phyloP scores from a whole-genome alignment of 441 rosid genomes.

The Cnidoscolus chayamansa region DNA sequence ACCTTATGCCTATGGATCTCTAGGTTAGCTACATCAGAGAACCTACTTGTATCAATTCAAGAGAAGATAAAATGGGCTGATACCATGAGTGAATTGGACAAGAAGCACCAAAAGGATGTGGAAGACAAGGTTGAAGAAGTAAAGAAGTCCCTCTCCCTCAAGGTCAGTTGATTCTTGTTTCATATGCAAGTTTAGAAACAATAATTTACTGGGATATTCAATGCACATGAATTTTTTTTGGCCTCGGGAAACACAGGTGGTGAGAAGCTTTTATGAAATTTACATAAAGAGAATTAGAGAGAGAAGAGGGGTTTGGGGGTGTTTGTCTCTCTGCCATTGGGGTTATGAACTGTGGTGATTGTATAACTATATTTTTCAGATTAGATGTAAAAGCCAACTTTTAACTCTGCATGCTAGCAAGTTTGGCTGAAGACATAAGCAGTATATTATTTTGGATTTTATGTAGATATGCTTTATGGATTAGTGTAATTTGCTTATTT shows the following conservation, averaged over 20 bases:
- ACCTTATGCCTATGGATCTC: conserved; percentile 21
- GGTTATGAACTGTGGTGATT: too few relatives aligned
- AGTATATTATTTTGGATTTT: too few relatives aligned
- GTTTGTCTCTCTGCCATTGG: too few relatives aligned
- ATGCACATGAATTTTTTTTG: background rate
- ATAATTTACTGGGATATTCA: background rate
- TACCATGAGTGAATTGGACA: conserved; percentile 78
- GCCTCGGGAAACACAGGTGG: background rate
- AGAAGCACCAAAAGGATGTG: conserved; percentile 73
- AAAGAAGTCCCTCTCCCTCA: conserved; percentile 74
- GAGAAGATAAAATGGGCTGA: conserved; percentile 99
- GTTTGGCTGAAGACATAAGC: background rate
- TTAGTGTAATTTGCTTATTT: too few relatives aligned
- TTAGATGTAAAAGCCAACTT: background rate
- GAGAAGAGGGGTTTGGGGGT: background rate
- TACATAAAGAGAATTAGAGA: background rate
- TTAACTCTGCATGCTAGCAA: background rate
- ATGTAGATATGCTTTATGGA: too few relatives aligned
- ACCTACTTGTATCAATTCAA: conserved; percentile 81
- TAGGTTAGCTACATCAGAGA: conserved; percentile 87
- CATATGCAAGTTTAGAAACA: conserved; percentile 6
- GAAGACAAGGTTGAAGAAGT: conserved; percentile 82
- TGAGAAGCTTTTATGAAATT: too few relatives aligned
- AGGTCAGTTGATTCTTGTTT: conserved; percentile 76
- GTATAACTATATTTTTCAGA: background rate